These are phyloP conservation scores for Candida labiduridarum DNA, from an alignment of 1,139 yeast genomes.

Conservation along the genomic window DNA sequence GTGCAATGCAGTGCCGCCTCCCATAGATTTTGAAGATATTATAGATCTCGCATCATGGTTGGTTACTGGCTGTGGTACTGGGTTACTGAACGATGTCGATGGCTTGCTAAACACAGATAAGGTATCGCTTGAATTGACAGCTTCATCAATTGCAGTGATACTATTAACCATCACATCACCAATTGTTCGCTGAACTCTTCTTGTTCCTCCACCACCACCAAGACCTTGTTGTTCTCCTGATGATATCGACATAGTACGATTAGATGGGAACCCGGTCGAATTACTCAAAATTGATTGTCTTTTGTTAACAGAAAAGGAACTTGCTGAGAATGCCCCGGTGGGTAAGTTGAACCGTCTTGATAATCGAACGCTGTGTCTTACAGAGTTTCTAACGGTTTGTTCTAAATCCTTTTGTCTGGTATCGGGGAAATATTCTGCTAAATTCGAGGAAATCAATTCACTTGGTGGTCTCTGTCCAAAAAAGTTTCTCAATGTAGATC, in stretches of 20 bases:
- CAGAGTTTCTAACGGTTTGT: slow-evolving; percentile 82
- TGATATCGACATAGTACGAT: slow-evolving; percentile 24
- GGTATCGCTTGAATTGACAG: slow-evolving; percentile 35
- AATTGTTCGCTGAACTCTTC: slow-evolving; percentile 48
- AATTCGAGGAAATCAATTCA: slow-evolving; percentile 84
- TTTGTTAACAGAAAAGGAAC: slow-evolving; percentile 22
- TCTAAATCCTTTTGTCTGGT: slow-evolving; percentile 73
- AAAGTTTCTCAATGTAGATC: slow-evolving; percentile 50
- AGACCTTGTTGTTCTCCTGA: slow-evolving; percentile 21
- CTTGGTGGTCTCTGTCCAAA: slow-evolving; percentile 94
- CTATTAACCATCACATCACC: slow-evolving; percentile 70
- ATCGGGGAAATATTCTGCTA: slow-evolving; percentile 91
- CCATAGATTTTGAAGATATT: slow-evolving; percentile 14
- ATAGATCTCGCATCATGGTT: slow-evolving; percentile 20
- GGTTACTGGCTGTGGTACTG: slow-evolving; percentile 10
- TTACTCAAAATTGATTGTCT: slow-evolving; percentile 28
- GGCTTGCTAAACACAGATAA: slow-evolving; percentile 26
- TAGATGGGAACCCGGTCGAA: slow-evolving; percentile 21
- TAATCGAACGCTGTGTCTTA: slow-evolving; percentile 69
- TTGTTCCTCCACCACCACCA: slow-evolving; percentile 1
- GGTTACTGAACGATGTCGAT: slow-evolving; percentile 19
- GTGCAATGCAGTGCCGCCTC: slow-evolving; percentile 17
- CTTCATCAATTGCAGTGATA: slow-evolving; percentile 61
- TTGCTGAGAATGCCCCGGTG: slow-evolving; percentile 20
- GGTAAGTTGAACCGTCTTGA: slow-evolving; percentile 43